Percentiles rank a stretch among this genome's conserved stretches.
Evolutionary conservation across 192 early-diverging fungal species (phyloP).

Genomic region (Rhizophagus prolifer): DNA sequence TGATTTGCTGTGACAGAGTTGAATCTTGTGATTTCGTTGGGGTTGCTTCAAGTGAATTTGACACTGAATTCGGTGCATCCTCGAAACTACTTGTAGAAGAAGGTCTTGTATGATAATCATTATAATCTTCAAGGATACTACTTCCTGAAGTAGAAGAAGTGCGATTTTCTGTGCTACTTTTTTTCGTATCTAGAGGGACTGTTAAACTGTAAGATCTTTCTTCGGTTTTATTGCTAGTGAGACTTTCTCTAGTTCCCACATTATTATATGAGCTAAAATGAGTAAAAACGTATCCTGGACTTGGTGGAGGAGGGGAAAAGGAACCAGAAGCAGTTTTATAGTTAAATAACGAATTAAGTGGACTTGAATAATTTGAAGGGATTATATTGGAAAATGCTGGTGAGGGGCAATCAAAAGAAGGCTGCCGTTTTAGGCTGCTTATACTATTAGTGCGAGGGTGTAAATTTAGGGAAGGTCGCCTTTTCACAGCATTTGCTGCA

Average conservation of each 20-base stretch:
- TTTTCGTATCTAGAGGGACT: background rate
- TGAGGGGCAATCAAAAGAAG: constrained; percentile 25
- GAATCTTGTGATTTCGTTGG: background rate
- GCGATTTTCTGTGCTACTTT: background rate
- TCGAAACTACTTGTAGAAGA: constrained; percentile 22
- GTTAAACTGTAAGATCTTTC: background rate
- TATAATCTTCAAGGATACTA: constrained; percentile 12
- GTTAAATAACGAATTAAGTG: constrained; percentile 8
- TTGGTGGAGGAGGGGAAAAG: background rate
- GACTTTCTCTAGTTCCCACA: background rate
- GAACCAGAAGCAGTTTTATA: background rate
- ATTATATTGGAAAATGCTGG: constrained; percentile 2
- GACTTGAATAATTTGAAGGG: constrained; percentile 5
- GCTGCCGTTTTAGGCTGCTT: constrained; percentile 17
- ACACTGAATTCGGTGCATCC: background rate
- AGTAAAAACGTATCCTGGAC: constrained; percentile 3
- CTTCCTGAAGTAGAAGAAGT: constrained; percentile 20
- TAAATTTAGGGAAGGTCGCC: constrained; percentile 17
- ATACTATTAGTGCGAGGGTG: background rate
- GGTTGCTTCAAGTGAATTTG: background rate
- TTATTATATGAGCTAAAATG: constrained; percentile 11
- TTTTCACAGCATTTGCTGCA: background rate
- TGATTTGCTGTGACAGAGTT: background rate
- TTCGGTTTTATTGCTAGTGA: background rate
- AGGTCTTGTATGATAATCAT: background rate